Conservation (phyloP, 768 basidiomycete genomes). For the Boletus subcaerulescens region DNA sequence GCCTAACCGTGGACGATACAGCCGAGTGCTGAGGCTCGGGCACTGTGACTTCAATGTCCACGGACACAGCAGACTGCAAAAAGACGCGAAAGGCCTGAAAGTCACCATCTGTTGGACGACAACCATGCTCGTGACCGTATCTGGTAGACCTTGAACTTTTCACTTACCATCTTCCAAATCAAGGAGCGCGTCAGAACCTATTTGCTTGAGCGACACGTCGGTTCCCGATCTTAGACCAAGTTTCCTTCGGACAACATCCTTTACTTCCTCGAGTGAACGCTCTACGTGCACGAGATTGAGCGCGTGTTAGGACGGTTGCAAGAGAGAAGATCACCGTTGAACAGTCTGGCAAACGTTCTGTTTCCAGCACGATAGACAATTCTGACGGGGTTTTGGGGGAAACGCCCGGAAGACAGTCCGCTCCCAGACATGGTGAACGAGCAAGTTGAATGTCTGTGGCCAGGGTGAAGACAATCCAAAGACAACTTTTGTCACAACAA, state of each 20-base stretch:
- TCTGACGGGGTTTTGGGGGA: slow-evolving; percentile 8
- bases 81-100: slow-evolving; percentile 67
- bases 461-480: neutral
- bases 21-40: neutral
- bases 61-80: slow-evolving; percentile 35
- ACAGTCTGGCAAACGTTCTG: slow-evolving; percentile 40
- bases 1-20: neutral
- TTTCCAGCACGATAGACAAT: slow-evolving; percentile 38
- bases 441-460: neutral
- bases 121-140: neutral
- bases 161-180: slow-evolving; percentile 74
- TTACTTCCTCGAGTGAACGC: slow-evolving; percentile 55
- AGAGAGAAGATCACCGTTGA: slow-evolving; percentile 34
- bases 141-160: neutral
- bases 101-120: slow-evolving; percentile 58
- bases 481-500: no score
- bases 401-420: neutral
- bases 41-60: slow-evolving; percentile 38
- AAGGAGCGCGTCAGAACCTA: slow-evolving; percentile 50
- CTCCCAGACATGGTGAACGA: slow-evolving; percentile 10
- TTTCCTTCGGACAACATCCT: slow-evolving; percentile 58
- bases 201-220: slow-evolving; percentile 43
- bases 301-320: neutral
- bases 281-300: slow-evolving; percentile 40
- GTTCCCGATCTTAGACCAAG: slow-evolving; percentile 45